Conservation (phyloP, 2,329 filamentous ascomycete genomes). For the Colletotrichum sp. region DNA sequence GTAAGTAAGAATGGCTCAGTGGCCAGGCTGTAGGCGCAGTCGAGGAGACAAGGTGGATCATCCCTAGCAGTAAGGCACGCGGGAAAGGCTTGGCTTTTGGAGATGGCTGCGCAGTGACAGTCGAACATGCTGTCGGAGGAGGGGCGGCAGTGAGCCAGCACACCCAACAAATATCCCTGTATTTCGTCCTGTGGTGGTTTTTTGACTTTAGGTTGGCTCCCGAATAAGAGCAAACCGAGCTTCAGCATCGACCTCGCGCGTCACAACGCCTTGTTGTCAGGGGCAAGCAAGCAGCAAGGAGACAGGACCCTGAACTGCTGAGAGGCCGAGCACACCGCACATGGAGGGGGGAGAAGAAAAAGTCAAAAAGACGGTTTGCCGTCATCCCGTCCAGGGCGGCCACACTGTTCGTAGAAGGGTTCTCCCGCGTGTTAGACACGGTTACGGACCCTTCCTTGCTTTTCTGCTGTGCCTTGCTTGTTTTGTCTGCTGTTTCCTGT, state of each 20-base stretch:
- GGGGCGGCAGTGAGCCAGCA: neutral
- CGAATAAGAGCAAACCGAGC: neutral
- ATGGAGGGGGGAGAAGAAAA: neutral
- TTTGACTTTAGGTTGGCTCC: neutral
- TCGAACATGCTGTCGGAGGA: neutral
- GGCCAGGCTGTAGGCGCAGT: neutral
- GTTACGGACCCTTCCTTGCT: conserved; percentile 1
- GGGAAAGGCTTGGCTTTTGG: conserved; percentile 1
- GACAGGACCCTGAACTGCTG: conserved; percentile 11
- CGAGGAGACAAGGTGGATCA: neutral
- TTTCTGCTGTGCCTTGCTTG: neutral
- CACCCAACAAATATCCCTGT: neutral
- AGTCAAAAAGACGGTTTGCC: neutral
- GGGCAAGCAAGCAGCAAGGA: neutral
- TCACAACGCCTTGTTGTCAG: conserved; percentile 2
- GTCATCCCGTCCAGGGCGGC: neutral
- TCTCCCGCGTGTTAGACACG: neutral
- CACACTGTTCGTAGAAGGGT: neutral
- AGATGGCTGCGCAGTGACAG: conserved; percentile 1
- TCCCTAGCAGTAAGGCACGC: neutral
- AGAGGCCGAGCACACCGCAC: neutral
- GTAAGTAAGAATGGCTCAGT: neutral
- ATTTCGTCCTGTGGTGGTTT: neutral
- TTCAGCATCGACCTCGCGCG: neutral
- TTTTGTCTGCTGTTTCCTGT: neutral